These are phyloP conservation scores for Phytophthora europaea DNA, from an alignment of 352 stramenopile genomes.

Conservation along the genomic window DNA sequence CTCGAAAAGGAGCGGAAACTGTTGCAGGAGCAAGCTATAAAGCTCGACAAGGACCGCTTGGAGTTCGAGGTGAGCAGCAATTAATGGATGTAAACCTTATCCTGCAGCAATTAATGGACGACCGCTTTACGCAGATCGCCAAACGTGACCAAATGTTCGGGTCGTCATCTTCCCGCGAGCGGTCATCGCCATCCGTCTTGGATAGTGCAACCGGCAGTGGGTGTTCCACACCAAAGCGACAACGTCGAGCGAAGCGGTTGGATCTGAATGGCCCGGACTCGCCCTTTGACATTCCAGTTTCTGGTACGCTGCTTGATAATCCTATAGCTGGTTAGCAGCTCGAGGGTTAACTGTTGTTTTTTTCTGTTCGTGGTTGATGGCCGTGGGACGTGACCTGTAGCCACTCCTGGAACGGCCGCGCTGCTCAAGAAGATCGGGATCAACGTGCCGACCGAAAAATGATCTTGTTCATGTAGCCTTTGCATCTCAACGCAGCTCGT, in stretches of 20 bases:
- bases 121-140: slow-evolving; percentile 36
- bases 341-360: not conserved
- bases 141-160: slow-evolving; percentile 52
- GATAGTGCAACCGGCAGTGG: slow-evolving; percentile 3
- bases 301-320: slow-evolving; percentile 34
- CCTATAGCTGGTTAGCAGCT: not conserved
- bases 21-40: slow-evolving; percentile 59
- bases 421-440: slow-evolving; percentile 59
- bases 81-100: slow-evolving; percentile 19
- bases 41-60: slow-evolving; percentile 72
- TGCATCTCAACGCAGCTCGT: slow-evolving; percentile 1
- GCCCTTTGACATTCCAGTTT: slow-evolving; percentile 51
- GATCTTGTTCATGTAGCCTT: slow-evolving; percentile 8
- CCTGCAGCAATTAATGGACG: no score
- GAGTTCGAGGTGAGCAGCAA: slow-evolving; percentile 60
- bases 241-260: slow-evolving; percentile 25
- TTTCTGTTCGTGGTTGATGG: slow-evolving; percentile 19
- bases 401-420: slow-evolving; percentile 48
- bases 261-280: slow-evolving; percentile 28
- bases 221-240: slow-evolving; percentile 27
- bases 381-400: slow-evolving; percentile 24
- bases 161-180: slow-evolving; percentile 10
- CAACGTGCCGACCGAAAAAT: slow-evolving; percentile 42
- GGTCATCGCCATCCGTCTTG: slow-evolving; percentile 9
- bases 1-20: slow-evolving; percentile 56